Evolutionary conservation across 257 asterid genomes (phyloP), one percentile per base, ranked within the genome.

Genomic region (Fraxinus americana): DNA sequence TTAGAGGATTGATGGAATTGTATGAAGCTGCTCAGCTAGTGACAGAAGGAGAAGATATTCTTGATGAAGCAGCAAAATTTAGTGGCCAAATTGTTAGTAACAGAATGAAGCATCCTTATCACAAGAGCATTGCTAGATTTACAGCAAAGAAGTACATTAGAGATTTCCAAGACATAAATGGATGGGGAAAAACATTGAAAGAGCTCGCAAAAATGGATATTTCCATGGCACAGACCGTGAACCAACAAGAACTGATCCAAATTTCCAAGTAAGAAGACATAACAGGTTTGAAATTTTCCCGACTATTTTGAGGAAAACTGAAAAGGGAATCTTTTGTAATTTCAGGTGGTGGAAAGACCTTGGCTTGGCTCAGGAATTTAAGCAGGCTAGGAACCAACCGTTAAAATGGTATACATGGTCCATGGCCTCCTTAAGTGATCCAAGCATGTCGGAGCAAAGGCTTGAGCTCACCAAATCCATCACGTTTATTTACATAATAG

Each of bases 291-390:
- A 13, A 43, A 45, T 52, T 52, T 52, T 52, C 9, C 5, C 0
- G 2, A 16, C 10, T 19, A 4, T 5, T 52, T 19, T 16, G 11
- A 52, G 25, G 7, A 19, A 52, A 79, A 23, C 12, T 43, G 27
- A 27, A 43, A 12, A 10, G 1, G 0, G 17, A 45, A 27, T 52
- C 2, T 19, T 41, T 39, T 71, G 14, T 35, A 13, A 7, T 19
- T 67, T 13, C 73, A 90, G 96, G 78, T 89, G 93, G 92, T 86
- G 92, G 96, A 75, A 29, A 1, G 79, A 71, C 27, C 75, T 89
- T 29, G 85, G 87, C 3, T 70, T 87, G 17, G 52, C 67, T 0
- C 27, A 50, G 50, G 90, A 86, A 1, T 77, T 86, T 39, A 80
- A 83, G 80, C 80, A 76, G 4, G 84, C 70, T 5, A 83, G 87